Evolutionary conservation across 73 alveolate species (phyloP).

Genomic region (Paramecium sonneborni): DNA sequence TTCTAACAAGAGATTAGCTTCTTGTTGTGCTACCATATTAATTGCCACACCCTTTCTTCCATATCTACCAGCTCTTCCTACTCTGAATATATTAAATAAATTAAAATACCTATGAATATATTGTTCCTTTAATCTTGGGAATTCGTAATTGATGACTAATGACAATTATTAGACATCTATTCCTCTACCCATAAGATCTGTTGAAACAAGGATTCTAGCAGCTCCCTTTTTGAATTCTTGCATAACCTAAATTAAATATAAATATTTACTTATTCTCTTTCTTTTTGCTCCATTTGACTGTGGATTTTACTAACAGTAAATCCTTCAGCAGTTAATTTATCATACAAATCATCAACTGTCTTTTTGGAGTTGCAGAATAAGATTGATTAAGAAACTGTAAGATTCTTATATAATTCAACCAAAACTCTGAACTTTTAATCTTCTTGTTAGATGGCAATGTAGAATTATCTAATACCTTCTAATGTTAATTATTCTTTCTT

Average conservation of each 20-base stretch:
- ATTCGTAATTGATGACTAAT: conserved; percentile 92
- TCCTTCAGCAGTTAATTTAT: conserved; percentile 79
- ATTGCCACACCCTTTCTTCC: conserved; percentile 77
- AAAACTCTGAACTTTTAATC: conserved; percentile 88
- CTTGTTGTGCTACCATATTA: conserved; percentile 72
- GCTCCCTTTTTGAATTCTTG: conserved; percentile 93
- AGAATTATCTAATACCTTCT: conserved; percentile 93
- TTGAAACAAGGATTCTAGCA: conserved; percentile 91
- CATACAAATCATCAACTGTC: conserved; percentile 82
- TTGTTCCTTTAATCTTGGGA: conserved; percentile 89
- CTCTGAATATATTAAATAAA: conserved; percentile 63
- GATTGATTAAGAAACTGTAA: conserved; percentile 89
- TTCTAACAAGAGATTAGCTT: conserved; percentile 73
- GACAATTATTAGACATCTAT: conserved; percentile 97
- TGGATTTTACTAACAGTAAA: conserved; percentile 88
- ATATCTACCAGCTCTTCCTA: conserved; percentile 75
- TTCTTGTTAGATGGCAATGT: conserved; percentile 89
- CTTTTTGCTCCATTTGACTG: conserved; percentile 89
- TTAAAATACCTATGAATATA: conserved; percentile 80
- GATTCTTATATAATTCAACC: conserved; percentile 88
- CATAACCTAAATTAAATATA: conserved; percentile 64
- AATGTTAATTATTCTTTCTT: conserved; percentile 86
- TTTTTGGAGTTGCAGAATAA: conserved; percentile 79
- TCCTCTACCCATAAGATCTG: conserved; percentile 94
- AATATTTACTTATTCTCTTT: conserved; percentile 77